Evolutionary conservation across 2,329 filamentous ascomycete genomes (phyloP).

Genomic region (Berkeleyomyces rouxiae): DNA sequence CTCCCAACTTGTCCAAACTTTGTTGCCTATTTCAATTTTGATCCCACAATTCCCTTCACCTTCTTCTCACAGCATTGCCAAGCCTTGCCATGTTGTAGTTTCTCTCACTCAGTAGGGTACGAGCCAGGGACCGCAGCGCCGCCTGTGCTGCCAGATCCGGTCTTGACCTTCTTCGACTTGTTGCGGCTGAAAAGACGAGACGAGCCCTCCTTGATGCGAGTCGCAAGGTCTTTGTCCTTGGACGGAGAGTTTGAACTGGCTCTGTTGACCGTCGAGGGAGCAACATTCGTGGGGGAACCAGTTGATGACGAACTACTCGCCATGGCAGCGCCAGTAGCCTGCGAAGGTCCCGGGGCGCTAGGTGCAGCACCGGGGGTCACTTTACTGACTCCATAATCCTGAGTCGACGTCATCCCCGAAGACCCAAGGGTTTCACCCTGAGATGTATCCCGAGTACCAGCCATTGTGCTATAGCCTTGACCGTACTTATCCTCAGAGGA

Average conservation of each 20-base stretch:
- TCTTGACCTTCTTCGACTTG: slow-evolving; percentile 6
- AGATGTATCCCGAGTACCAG: neutral
- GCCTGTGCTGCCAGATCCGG: neutral
- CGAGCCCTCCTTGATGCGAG: slow-evolving; percentile 7
- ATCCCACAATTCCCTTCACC: neutral
- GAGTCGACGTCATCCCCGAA: neutral
- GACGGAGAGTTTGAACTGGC: neutral
- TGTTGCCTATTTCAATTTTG: neutral
- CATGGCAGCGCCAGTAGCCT: neutral
- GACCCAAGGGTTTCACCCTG: slow-evolving; percentile 2
- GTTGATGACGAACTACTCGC: too few species aligned
- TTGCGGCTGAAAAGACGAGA: slow-evolving; percentile 3
- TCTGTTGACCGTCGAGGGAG: neutral
- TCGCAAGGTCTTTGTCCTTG: neutral
- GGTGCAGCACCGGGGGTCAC: neutral
- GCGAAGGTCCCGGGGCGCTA: neutral
- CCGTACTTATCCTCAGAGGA: neutral
- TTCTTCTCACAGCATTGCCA: neutral
- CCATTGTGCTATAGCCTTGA: slow-evolving; percentile 2
- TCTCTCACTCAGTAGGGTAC: neutral
- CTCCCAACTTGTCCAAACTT: neutral
- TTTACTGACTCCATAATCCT: neutral
- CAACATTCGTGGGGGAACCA: neutral
- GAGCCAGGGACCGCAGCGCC: neutral
- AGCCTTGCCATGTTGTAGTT: neutral